Conservation (phyloP, 192 early-diverging fungal species). For the Backusella sp. region DNA sequence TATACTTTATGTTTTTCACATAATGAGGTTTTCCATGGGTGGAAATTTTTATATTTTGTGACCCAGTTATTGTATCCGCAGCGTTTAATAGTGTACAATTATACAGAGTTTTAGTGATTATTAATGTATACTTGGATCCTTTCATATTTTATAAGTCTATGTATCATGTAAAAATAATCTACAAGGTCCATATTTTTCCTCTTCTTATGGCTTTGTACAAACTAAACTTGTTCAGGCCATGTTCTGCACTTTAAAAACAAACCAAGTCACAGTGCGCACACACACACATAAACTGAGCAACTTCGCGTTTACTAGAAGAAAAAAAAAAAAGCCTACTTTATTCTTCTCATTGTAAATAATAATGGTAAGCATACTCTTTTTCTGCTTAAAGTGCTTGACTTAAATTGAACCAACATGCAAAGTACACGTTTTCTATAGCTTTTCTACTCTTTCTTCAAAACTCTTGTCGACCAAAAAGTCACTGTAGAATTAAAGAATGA, state of each 20-base stretch:
- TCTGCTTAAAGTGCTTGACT: neutral
- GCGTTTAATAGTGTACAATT: too few relatives aligned
- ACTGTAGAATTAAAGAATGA: constrained; percentile 99
- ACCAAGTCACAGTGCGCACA: neutral
- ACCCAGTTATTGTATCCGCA: too few relatives aligned
- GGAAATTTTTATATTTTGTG: too few relatives aligned
- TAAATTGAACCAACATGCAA: neutral
- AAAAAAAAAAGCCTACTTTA: neutral
- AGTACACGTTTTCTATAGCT: constrained; percentile 53
- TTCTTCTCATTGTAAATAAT: neutral
- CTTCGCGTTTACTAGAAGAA: neutral
- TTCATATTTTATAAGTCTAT: too few relatives aligned
- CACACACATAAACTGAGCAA: neutral
- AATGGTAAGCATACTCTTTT: neutral
- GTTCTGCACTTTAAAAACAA: neutral
- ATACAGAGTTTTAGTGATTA: too few relatives aligned
- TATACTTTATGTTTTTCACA: too few relatives aligned
- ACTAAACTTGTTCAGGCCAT: too few relatives aligned
- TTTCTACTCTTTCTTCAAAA: constrained; percentile 99
- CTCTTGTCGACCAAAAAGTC: constrained; percentile 91
- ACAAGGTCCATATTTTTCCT: too few relatives aligned
- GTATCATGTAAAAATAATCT: too few relatives aligned
- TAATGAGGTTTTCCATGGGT: too few relatives aligned
- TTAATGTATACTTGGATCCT: too few relatives aligned
- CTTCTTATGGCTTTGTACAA: too few relatives aligned